Percentiles rank a stretch among this genome's conserved stretches.
phyloP scores from a whole-genome alignment of 2,329 filamentous ascomycete species.

The Aspergillus cejpii region DNA sequence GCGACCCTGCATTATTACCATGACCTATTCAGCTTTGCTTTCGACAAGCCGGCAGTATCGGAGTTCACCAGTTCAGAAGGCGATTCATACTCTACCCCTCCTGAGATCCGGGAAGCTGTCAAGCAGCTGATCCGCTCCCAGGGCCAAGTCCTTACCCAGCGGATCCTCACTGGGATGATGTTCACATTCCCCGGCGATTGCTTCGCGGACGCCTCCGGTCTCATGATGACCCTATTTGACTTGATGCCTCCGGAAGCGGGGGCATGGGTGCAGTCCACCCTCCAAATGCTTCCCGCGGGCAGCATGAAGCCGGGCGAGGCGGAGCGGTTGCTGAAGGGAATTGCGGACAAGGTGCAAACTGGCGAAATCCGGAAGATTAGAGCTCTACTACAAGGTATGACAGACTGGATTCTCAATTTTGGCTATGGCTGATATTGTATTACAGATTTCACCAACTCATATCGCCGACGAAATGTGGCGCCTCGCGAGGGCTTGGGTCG shows the following conservation, averaged over 20 bases:
- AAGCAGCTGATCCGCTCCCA: slow-evolving; percentile 63
- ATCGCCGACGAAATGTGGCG: slow-evolving; percentile 89
- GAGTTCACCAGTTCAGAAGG: slow-evolving; percentile 57
- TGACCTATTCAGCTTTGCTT: slow-evolving; percentile 83
- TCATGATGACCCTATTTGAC: slow-evolving; percentile 84
- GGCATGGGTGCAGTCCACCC: slow-evolving; percentile 73
- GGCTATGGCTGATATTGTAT: slow-evolving; percentile 7
- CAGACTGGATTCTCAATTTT: not conserved
- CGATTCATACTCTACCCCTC: slow-evolving; percentile 54
- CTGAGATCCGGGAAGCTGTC: slow-evolving; percentile 65
- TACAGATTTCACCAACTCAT: slow-evolving; percentile 85
- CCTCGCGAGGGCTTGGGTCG: slow-evolving; percentile 83
- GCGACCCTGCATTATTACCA: slow-evolving; percentile 89
- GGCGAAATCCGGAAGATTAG: slow-evolving; percentile 72
- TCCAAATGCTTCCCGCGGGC: slow-evolving; percentile 74
- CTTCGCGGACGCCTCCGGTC: slow-evolving; percentile 87
- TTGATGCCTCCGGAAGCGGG: slow-evolving; percentile 73
- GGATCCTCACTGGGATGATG: slow-evolving; percentile 96
- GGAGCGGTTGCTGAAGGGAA: slow-evolving; percentile 70
- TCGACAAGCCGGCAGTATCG: slow-evolving; percentile 56
- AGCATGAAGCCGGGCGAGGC: slow-evolving; percentile 74
- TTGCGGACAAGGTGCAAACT: slow-evolving; percentile 66
- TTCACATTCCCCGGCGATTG: slow-evolving; percentile 95
- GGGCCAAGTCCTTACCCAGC: slow-evolving; percentile 74
- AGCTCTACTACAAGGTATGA: slow-evolving; percentile 62